phyloP scores from a whole-genome alignment of 2,329 filamentous ascomycete genomes.

The Penicillium sp. region DNA sequence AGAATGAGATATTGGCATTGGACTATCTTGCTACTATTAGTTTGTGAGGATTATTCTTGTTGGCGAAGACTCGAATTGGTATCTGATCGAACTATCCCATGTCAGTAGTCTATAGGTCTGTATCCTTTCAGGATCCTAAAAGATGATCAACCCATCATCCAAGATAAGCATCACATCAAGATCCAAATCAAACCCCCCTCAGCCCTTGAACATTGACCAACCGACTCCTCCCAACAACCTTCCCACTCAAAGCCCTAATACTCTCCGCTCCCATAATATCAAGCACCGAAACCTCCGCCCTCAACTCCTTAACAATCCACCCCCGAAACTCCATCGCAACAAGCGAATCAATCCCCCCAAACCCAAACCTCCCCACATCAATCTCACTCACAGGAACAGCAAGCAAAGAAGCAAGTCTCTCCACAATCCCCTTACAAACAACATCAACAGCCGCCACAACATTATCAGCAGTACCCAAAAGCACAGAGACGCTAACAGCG shows the following conservation, averaged over 20 bases:
- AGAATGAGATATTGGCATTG: background rate
- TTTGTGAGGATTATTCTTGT: background rate
- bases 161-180: too few relatives aligned
- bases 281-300: slow-evolving; percentile 25
- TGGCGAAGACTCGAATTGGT: background rate
- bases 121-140: too few relatives aligned
- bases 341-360: slow-evolving; percentile 29
- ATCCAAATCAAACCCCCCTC: too few relatives aligned
- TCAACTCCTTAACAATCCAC: slow-evolving; percentile 30
- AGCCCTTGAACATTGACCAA: background rate
- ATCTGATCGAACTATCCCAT: too few relatives aligned
- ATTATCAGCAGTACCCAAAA: slow-evolving; percentile 5
- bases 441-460: slow-evolving; percentile 8
- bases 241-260: slow-evolving; percentile 18
- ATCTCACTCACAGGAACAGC: slow-evolving; percentile 27
- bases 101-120: too few relatives aligned
- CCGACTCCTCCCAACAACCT: slow-evolving; percentile 14
- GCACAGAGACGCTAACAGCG: slow-evolving; percentile 6
- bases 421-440: slow-evolving; percentile 17
- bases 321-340: slow-evolving; percentile 33
- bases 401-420: slow-evolving; percentile 21
- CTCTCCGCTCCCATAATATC: slow-evolving; percentile 24
- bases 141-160: too few relatives aligned
- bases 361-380: slow-evolving; percentile 23
- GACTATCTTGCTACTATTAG: background rate